Evolutionary conservation across 345 rosid genomes (phyloP).

Genomic region (Crucihimalaya himalaica): DNA sequence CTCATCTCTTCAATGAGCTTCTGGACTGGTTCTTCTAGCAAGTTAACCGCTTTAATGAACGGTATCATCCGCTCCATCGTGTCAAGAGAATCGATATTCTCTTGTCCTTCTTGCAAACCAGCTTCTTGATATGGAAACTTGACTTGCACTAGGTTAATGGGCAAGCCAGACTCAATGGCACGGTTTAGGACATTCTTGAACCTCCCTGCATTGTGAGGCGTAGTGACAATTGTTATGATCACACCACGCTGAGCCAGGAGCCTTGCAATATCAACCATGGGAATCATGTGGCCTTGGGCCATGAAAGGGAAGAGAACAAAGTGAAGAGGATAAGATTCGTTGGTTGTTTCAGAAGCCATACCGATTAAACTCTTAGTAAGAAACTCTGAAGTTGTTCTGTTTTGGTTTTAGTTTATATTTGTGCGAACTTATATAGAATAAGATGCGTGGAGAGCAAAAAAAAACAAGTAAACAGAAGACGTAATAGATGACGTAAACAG

Average conservation of each 20-base stretch:
- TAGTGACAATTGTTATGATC: slow-evolving; percentile 51
- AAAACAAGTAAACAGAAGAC: not conserved
- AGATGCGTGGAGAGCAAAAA: slow-evolving; percentile 21
- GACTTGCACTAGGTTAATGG: slow-evolving; percentile 32
- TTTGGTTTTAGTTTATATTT: slow-evolving; percentile 8
- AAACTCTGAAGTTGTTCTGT: slow-evolving; percentile 12
- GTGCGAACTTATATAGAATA: slow-evolving; percentile 21
- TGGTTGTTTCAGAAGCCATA: not conserved
- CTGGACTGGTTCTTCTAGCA: slow-evolving; percentile 36
- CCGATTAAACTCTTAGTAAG: not conserved
- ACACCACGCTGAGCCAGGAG: slow-evolving; percentile 50
- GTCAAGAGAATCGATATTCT: slow-evolving; percentile 37
- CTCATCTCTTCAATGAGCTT: slow-evolving; percentile 40
- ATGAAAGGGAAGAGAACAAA: slow-evolving; percentile 57
- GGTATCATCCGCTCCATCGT: slow-evolving; percentile 4
- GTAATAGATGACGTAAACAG: slow-evolving; percentile 35
- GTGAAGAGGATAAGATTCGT: slow-evolving; percentile 34
- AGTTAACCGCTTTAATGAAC: slow-evolving; percentile 31
- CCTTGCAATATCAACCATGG: slow-evolving; percentile 53
- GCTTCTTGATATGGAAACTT: slow-evolving; percentile 35
- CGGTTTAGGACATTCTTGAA: slow-evolving; percentile 26
- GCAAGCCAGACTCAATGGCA: slow-evolving; percentile 32
- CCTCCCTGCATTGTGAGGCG: slow-evolving; percentile 39
- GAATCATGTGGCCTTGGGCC: slow-evolving; percentile 65
- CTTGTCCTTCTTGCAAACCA: slow-evolving; percentile 45